Base-by-base conservation (phyloP, 345 rosid genomes). In the Populus simonii region DNA sequence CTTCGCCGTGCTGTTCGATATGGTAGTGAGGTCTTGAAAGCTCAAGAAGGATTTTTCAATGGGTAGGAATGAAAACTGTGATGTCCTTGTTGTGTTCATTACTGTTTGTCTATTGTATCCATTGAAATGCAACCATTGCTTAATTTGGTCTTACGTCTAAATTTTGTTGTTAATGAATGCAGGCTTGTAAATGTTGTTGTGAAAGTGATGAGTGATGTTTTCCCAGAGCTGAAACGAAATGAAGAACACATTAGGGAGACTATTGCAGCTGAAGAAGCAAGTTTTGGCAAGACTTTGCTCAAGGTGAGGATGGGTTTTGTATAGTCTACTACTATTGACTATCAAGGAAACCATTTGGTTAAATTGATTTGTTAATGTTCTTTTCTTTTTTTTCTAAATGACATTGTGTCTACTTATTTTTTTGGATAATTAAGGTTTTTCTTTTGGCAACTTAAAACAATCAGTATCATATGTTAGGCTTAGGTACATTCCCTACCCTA, bases 1-100 rank as follows among this genome's bases (percentile, higher is more conserved):
- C 97, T 96, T 80, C 99, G 99, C 51, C 92, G 95, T 81, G 99
- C 98, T 70, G 98, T 96, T 75, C 92, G 98, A 65, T 96, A 92
- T 78, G 97, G 99, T 41, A 90, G 87, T 61, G 98, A 96, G 85
- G 93, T 92, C 77, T 84, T 96, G 13, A 92, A 91, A 83, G 98
- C 97, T 55, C 89, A 82, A 74, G 93, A 92, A 85, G 99, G 99
- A 55, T 96, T 93, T 87, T 94, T 96, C 79, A 91, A 88, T 69
- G 89, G 98, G 99, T 96, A 88, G 39, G 89, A 78, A 74, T 55
- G 55, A 49, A 4, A 39, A 68, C 38, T 73, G 73, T 43, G 23
- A 15, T 47, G 8, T 33, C 49, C 16, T 51, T 29, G 27, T 55
- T 74, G 36, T 74, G 18, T 0, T 47, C 12, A n/a, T 22, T 16